These are phyloP conservation scores for Starmerella sp. DNA, from an alignment of 805 yeast species.

Conservation along the genomic window DNA sequence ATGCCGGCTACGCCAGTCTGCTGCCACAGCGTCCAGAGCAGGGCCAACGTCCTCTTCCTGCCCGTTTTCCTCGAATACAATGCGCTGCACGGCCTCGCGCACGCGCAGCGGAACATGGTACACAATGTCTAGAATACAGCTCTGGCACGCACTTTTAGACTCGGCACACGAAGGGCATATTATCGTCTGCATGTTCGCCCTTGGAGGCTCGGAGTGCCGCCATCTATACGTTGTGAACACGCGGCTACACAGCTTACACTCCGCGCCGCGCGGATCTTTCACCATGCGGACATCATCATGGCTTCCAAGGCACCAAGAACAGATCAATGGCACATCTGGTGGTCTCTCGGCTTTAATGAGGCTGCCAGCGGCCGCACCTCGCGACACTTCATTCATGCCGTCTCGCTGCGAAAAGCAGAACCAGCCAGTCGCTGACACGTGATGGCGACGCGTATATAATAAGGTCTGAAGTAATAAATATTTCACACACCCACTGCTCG, in stretches of 20 bases:
- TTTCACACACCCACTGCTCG: neutral
- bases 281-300: constrained; percentile 59
- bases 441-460: neutral
- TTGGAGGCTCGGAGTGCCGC: constrained; percentile 39
- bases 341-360: constrained; percentile 15
- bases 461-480: neutral
- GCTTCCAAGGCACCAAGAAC: constrained; percentile 62
- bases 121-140: constrained; percentile 71
- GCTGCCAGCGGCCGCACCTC: neutral
- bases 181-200: constrained; percentile 44
- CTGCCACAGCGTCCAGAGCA: constrained; percentile 7
- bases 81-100: constrained; percentile 67
- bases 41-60: neutral
- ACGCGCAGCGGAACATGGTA: constrained; percentile 70
- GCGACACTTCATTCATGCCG: neutral
- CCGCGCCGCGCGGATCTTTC: constrained; percentile 59
- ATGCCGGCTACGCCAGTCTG: neutral
- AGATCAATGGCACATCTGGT: constrained; percentile 49
- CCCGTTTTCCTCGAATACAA: constrained; percentile 36
- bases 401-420: neutral
- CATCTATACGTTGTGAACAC: constrained; percentile 76
- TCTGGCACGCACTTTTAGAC: constrained; percentile 74
- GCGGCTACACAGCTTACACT: constrained; percentile 74
- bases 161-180: constrained; percentile 74
- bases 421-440: neutral